phyloP scores from a whole-genome alignment of 164 flowering plant species.

The Magnolia sinica region DNA sequence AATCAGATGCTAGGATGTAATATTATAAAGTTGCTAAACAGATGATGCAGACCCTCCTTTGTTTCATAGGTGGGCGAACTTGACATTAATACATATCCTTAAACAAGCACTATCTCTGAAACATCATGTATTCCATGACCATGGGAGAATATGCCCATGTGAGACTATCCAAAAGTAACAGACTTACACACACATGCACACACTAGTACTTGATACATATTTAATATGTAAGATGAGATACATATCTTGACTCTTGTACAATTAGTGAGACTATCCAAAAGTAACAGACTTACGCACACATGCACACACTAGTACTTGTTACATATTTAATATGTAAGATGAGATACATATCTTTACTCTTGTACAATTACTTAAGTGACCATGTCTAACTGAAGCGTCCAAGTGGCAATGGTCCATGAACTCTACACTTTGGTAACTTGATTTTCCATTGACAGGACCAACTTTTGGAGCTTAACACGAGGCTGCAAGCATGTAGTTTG shows the following conservation, averaged over 20 bases:
- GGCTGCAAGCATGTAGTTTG: constrained; percentile 35
- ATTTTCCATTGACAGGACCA: constrained; percentile 37
- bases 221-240: background rate
- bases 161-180: background rate
- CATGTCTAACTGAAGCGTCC: background rate
- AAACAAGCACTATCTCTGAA: background rate
- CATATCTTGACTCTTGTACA: background rate
- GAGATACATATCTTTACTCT: background rate
- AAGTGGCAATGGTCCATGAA: background rate
- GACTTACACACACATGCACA: too few relatives aligned
- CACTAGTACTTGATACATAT: background rate
- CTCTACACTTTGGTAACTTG: background rate
- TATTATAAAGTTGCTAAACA: too few relatives aligned
- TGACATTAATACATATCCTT: too few relatives aligned
- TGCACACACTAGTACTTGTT: background rate
- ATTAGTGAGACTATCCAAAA: background rate
- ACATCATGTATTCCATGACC: background rate
- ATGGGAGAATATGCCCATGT: background rate
- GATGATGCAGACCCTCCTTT: too few relatives aligned
- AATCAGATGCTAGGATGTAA: too few relatives aligned
- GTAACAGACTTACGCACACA: too few relatives aligned
- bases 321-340: background rate
- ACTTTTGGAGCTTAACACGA: constrained; percentile 36
- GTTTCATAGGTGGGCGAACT: too few relatives aligned
- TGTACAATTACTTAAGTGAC: background rate